Conservation (phyloP, 768 basidiomycete genomes). For the Melanogaster broomeanus region DNA sequence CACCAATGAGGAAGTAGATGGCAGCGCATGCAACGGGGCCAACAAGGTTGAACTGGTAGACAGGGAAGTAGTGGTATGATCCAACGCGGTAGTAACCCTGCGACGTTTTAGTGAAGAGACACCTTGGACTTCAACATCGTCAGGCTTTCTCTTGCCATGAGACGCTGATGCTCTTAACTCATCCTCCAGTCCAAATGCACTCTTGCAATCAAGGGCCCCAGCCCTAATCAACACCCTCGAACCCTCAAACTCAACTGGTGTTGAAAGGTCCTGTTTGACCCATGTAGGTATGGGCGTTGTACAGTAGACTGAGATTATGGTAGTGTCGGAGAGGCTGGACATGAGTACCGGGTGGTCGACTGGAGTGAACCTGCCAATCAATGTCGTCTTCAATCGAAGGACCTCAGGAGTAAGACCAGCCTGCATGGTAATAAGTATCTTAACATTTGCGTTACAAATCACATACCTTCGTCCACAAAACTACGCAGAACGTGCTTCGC, state of each 20-base stretch:
- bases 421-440: background rate
- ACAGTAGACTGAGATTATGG: background rate
- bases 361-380: background rate
- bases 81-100: background rate
- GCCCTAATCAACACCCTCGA: background rate
- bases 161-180: background rate
- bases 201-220: background rate
- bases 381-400: background rate
- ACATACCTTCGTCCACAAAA: background rate
- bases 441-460: background rate
- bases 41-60: background rate
- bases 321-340: background rate
- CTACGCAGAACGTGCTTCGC: background rate
- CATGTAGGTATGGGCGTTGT: background rate
- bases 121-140: background rate
- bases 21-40: background rate
- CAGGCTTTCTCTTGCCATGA: background rate
- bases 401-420: background rate
- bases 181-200: background rate
- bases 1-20: background rate
- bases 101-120: background rate
- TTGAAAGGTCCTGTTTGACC: conserved; percentile 1
- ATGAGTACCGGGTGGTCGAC: background rate
- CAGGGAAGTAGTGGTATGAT: background rate
- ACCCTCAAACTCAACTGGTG: background rate